Evolutionary conservation across 2,329 filamentous ascomycete species (phyloP).

Genomic region (Dactylellina haptotyla): DNA sequence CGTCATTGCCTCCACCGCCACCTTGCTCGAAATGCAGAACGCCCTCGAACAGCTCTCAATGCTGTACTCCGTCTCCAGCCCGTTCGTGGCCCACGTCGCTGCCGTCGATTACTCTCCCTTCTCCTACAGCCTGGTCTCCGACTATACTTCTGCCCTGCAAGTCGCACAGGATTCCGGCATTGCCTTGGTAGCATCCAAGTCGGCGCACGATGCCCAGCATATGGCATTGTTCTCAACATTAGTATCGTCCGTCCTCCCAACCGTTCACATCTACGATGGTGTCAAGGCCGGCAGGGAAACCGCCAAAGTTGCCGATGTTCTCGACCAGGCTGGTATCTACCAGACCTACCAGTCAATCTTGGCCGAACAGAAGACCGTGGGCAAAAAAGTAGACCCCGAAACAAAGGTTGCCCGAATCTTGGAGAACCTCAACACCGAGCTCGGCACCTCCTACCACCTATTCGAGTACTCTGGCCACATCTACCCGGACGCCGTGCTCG

Average conservation of each 20-base stretch:
- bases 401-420: constrained; percentile 77
- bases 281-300: constrained; percentile 84
- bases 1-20: constrained; percentile 85
- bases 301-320: constrained; percentile 80
- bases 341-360: constrained; percentile 75
- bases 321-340: constrained; percentile 76
- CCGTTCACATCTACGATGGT: constrained; percentile 87
- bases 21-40: constrained; percentile 80
- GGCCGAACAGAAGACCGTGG: constrained; percentile 70
- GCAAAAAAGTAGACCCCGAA: constrained; percentile 76
- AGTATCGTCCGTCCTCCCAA: constrained; percentile 80
- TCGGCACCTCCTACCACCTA: constrained; percentile 89
- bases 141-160: constrained; percentile 83
- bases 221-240: constrained; percentile 90
- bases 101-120: constrained; percentile 82
- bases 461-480: constrained; percentile 94
- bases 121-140: constrained; percentile 79
- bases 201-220: constrained; percentile 91
- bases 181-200: constrained; percentile 83
- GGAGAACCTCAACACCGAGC: constrained; percentile 82
- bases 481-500: constrained; percentile 81
- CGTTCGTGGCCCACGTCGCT: constrained; percentile 90
- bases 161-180: constrained; percentile 90
- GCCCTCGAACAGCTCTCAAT: constrained; percentile 90
- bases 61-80: constrained; percentile 89